phyloP scores from a whole-genome alignment of 2,329 filamentous ascomycete species.

The Alternaria sp. region DNA sequence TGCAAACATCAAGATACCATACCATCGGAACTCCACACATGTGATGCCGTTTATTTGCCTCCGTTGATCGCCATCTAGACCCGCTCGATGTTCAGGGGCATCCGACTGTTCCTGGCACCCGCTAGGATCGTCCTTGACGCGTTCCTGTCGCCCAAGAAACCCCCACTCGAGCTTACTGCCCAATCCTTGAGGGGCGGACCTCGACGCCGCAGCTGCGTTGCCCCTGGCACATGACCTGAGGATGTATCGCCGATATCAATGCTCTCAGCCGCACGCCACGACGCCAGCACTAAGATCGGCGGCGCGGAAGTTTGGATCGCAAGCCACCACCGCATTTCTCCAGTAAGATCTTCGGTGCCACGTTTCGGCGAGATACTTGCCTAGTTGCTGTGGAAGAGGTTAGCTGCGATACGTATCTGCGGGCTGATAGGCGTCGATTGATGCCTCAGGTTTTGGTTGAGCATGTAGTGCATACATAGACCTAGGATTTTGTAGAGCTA shows the following conservation, averaged over 20 bases:
- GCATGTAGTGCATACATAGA: not conserved
- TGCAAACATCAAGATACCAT: not conserved
- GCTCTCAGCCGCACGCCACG: not conserved
- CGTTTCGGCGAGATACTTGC: not conserved
- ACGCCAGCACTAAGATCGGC: not conserved
- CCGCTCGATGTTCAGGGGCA: constrained; percentile 1
- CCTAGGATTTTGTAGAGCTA: not conserved
- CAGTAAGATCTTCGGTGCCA: not conserved
- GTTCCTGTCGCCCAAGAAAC: not conserved
- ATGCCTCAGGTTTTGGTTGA: not conserved
- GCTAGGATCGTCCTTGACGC: not conserved
- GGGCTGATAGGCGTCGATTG: not conserved
- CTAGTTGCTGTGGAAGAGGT: not conserved
- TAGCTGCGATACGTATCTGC: not conserved
- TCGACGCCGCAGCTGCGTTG: not conserved
- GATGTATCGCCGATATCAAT: not conserved
- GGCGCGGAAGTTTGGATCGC: not conserved
- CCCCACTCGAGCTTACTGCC: not conserved
- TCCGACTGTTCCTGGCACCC: not conserved
- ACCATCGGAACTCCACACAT: not conserved
- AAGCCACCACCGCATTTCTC: not conserved
- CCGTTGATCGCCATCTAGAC: not conserved
- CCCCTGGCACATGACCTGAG: not conserved
- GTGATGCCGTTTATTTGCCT: not conserved
- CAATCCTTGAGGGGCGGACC: not conserved